Conservation (phyloP, 2,329 filamentous ascomycete species). For the Cordyceps fumosorosea region DNA sequence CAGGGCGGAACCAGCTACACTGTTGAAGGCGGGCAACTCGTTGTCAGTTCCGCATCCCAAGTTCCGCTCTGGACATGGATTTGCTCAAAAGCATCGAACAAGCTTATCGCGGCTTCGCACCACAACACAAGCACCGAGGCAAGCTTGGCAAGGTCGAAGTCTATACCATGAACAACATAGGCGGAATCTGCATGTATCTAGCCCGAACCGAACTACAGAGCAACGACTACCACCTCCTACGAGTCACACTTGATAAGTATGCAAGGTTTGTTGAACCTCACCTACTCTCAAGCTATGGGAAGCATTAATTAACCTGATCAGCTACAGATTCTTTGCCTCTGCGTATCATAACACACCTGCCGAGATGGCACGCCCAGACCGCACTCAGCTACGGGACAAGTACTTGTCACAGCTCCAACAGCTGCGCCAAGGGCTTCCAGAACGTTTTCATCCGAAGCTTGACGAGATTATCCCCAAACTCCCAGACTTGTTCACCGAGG, state of each 20-base stretch:
- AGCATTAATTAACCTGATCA: background rate
- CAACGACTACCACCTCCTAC: conserved; percentile 4
- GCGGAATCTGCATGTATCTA: conserved; percentile 15
- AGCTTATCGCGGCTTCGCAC: conserved; percentile 15
- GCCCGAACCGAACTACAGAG: background rate
- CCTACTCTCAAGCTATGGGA: background rate
- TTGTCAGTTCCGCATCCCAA: conserved; percentile 18
- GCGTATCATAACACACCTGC: conserved; percentile 15
- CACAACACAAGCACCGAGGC: conserved; percentile 10
- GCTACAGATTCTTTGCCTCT: conserved; percentile 16
- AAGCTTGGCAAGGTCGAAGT: conserved; percentile 13
- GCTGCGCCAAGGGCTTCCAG: conserved; percentile 14
- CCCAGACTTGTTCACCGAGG: background rate
- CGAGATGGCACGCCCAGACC: conserved; percentile 7
- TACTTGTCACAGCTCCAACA: conserved; percentile 14
- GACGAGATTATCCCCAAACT: conserved; percentile 14
- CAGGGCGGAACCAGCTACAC: conserved; percentile 19
- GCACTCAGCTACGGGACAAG: conserved; percentile 5
- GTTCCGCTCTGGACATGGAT: conserved; percentile 11
- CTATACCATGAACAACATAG: conserved; percentile 15
- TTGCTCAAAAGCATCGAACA: conserved; percentile 13
- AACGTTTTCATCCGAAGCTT: conserved; percentile 12
- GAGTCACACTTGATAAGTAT: conserved; percentile 8
- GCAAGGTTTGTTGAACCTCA: conserved; percentile 4
- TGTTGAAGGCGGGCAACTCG: conserved; percentile 9